Percentiles rank a stretch among this genome's conserved stretches.
Evolutionary conservation across 1,139 yeast genomes (phyloP).

Genomic region (Meyerozyma smithsonii): DNA sequence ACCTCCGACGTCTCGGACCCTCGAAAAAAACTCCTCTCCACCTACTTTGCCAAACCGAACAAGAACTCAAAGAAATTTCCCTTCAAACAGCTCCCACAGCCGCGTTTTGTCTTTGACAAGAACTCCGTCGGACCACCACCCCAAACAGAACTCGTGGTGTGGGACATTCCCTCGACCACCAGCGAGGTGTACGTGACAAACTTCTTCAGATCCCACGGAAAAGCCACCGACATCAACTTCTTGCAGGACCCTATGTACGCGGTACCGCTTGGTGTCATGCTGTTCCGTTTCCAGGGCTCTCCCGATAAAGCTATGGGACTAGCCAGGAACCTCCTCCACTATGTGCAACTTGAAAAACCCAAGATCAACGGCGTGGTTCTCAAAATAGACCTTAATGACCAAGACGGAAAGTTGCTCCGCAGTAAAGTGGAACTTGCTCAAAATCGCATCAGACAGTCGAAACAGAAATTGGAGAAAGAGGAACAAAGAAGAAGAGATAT

Average conservation of each 20-base stretch:
- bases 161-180: conserved; percentile 52
- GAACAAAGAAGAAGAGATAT: conserved; percentile 19
- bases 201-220: conserved; percentile 58
- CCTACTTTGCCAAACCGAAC: conserved; percentile 38
- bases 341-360: conserved; percentile 23
- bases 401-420: conserved; percentile 25
- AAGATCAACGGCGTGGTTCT: conserved; percentile 39
- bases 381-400: conserved; percentile 36
- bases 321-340: conserved; percentile 31
- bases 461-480: conserved; percentile 26
- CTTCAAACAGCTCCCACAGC: conserved; percentile 45
- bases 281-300: conserved; percentile 59
- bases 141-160: conserved; percentile 60
- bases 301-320: conserved; percentile 48
- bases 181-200: conserved; percentile 48
- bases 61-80: conserved; percentile 41
- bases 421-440: conserved; percentile 29
- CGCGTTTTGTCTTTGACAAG: conserved; percentile 57
- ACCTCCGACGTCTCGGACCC: conserved; percentile 27
- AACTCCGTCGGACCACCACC: conserved; percentile 78
- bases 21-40: conserved; percentile 23
- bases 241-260: conserved; percentile 73
- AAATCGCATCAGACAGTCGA: conserved; percentile 23
- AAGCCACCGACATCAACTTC: conserved; percentile 49
- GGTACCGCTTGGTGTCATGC: conserved; percentile 72